phyloP scores from a whole-genome alignment of 352 stramenopile species.

The Phytophthora fragariae region DNA sequence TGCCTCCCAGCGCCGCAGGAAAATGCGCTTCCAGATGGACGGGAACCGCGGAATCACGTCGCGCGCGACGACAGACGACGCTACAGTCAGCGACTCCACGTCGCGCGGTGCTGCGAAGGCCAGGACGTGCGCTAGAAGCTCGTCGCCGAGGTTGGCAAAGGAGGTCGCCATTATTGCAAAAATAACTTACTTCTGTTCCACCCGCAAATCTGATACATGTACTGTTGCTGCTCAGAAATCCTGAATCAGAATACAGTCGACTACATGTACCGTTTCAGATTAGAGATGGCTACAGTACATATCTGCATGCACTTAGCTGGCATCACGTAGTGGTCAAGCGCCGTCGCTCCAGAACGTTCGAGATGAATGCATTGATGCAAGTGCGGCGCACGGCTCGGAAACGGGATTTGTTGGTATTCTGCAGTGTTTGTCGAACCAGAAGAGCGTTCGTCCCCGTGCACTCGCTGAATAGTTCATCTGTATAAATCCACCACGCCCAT shows the following conservation, averaged over 20 bases:
- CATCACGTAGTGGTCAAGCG: constrained; percentile 9
- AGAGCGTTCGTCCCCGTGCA: constrained; percentile 28
- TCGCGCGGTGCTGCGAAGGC: constrained; percentile 52
- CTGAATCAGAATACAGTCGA: too few species aligned
- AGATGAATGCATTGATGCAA: constrained; percentile 37
- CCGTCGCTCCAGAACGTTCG: constrained; percentile 28
- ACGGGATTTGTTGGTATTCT: constrained; percentile 17
- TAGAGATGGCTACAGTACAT: too few species aligned
- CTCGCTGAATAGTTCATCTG: constrained; percentile 64
- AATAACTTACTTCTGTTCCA: not conserved
- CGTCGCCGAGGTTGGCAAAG: constrained; percentile 52
- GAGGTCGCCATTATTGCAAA: constrained; percentile 14
- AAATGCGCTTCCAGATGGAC: constrained; percentile 66
- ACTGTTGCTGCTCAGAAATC: too few species aligned
- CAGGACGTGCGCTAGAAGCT: constrained; percentile 60
- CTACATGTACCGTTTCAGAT: too few species aligned
- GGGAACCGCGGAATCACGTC: constrained; percentile 63
- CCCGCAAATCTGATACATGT: constrained; percentile 19
- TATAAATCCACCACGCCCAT: not conserved
- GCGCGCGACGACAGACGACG: constrained; percentile 48
- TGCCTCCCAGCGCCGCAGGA: constrained; percentile 60
- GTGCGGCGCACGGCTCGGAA: constrained; percentile 19
- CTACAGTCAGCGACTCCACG: constrained; percentile 65
- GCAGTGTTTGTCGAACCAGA: constrained; percentile 25
- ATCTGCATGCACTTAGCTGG: not conserved